These are phyloP conservation scores for Pistacia atlantica DNA, from an alignment of 345 rosid genomes.

Conservation along the genomic window DNA sequence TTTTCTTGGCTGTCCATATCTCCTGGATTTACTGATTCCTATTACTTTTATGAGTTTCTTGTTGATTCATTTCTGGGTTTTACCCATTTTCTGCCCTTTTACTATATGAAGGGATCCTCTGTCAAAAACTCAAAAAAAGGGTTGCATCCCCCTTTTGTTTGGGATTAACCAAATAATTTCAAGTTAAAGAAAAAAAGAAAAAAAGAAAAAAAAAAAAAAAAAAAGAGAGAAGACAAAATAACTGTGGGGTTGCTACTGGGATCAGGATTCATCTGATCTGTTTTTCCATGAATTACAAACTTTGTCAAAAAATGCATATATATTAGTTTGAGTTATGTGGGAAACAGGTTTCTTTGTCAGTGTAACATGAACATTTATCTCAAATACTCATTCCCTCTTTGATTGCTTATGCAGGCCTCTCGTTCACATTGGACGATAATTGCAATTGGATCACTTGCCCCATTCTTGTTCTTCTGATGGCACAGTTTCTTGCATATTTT, in stretches of 20 bases:
- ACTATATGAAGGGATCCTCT: too few species aligned
- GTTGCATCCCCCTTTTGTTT: background rate
- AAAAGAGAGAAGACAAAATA: background rate
- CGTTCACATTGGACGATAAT: too few species aligned
- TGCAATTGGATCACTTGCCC: too few species aligned
- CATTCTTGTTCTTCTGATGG: too few species aligned
- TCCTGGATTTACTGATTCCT: background rate
- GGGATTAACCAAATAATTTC: background rate
- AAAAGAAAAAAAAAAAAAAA: too few species aligned
- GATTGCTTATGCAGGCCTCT: slow-evolving; percentile 7
- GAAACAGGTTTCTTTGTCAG: background rate
- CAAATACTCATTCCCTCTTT: background rate
- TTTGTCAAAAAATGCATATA: too few species aligned
- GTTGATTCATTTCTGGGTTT: background rate
- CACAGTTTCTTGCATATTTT: background rate
- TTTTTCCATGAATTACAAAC: background rate
- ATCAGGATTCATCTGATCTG: background rate
- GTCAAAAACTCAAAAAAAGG: background rate
- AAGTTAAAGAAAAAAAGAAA: too few species aligned
- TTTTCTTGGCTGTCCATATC: background rate
- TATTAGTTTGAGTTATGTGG: too few species aligned
- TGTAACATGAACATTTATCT: background rate
- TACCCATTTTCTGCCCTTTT: too few species aligned
- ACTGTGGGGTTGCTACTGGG: background rate
- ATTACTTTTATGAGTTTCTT: background rate